Base-by-base conservation (phyloP, 2,329 filamentous ascomycete species). In the Blastomyces silverae region DNA sequence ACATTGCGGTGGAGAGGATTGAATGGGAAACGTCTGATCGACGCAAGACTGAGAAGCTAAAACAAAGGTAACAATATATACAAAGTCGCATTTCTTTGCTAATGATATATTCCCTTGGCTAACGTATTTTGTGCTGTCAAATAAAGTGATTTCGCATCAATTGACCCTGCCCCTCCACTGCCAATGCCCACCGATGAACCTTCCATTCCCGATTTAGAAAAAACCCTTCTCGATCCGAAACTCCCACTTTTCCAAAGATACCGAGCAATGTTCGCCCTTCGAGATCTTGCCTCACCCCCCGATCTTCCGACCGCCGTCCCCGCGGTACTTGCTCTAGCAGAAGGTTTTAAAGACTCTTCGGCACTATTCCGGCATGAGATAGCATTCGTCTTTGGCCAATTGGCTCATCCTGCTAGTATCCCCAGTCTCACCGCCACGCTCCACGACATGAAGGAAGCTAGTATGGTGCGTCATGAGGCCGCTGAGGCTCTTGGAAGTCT, bases 381-480 rank as follows among this genome's bases (percentile, higher is more conserved):
- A 69, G 94, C 94, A 17, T 99, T 99, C 75, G 94, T 99, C 17
- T 99, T 99, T 71, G 94, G 94, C 64, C 94, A 99, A 77, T 83
- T 99, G 62, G 92, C 90, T 64, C 94, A 99, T 74, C 94, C 94
- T 1, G 93, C 93, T n/a, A 96, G 92, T 0, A 97, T 99, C 70
- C 92, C 94, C 3, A 91, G 91, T 66, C 84, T 99, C 65, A 89
- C 89, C 20, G 86, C 85, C 62, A 87, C 90, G 0, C 82, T 99
- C 66, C 89, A 89, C 71, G 84, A 99, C 75, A 80, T 85, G 60
- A 82, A 90, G 64, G 94, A 99, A 79, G 89, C 86, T 31, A 92
- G 92, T 73, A 99, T 99, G 94, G 94, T 99, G 64, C 88, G 94
- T 64, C 94, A 99, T 74, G 94, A 99, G 79, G 95, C 94, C 60